Evolutionary conservation across 345 rosid genomes (phyloP).

Genomic region (Clausena lansium): DNA sequence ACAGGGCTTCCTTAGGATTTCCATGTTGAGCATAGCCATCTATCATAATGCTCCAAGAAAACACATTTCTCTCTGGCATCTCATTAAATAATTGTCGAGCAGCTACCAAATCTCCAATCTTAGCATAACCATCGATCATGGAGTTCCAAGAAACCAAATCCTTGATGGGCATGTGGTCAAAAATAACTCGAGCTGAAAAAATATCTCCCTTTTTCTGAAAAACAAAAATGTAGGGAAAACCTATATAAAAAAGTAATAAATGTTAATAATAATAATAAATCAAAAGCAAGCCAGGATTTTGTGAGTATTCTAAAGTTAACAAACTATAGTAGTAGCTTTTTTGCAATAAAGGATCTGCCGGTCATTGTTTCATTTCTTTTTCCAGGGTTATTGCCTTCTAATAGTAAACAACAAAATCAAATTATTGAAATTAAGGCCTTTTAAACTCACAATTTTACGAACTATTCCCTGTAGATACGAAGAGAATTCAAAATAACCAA

Average conservation of each 20-base stretch:
- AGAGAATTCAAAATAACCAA: background rate
- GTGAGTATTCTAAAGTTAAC: background rate
- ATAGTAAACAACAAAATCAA: background rate
- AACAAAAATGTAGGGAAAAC: background rate
- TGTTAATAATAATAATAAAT: background rate
- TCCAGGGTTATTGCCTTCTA: background rate
- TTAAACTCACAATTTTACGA: background rate
- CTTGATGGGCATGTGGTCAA: constrained; percentile 38
- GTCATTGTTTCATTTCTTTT: background rate
- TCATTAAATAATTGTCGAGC: constrained; percentile 35
- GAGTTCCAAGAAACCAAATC: constrained; percentile 48
- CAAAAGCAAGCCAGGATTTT: background rate
- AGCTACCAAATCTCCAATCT: constrained; percentile 32
- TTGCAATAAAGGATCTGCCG: background rate
- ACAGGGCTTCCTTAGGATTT: constrained; percentile 32
- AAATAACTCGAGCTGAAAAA: constrained; percentile 33
- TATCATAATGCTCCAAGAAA: constrained; percentile 47
- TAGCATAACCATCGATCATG: constrained; percentile 36
- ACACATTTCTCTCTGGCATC: constrained; percentile 36
- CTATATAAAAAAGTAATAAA: background rate
- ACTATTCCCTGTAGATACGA: background rate
- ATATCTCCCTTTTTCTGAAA: constrained; percentile 22
- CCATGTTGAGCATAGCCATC: constrained; percentile 36
- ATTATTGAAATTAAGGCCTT: background rate
- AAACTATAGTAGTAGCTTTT: background rate